Base-by-base conservation (phyloP, 192 early-diverging fungal genomes). In the Paraglomus brasilianum region DNA sequence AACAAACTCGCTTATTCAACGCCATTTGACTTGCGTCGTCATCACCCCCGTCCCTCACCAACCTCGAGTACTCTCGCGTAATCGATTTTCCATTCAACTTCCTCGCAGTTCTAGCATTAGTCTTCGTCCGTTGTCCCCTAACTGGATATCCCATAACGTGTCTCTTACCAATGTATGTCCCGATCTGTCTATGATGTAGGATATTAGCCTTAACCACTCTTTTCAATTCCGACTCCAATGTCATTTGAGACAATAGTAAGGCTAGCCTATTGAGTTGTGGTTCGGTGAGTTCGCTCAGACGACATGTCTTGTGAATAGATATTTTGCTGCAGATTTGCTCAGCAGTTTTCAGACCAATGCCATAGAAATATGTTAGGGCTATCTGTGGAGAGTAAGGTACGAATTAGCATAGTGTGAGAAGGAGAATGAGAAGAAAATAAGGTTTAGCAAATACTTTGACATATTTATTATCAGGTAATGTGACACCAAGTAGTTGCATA, bases 141-240 rank as follows among this genome's bases (percentile, higher is more conserved):
- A 96, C 96, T 2, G 96, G 96, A 72, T 92, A 71, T 10, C 90
- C 86, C 82, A 90, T 87, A 59, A 90, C 88, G 73, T 96, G 94
- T 56, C 94, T 81, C 74, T 84, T 84, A 21, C 96, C 96, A 39
- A 88, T 74, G 72, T 92, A 95, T 22, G 88, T 79, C 59, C 88
- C 89, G 79, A 90, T 87, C 55, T 85, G 74, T 41, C 85, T 83
- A 72, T 89, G 82, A 70, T 89, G 88, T 80, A 83, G 80, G 44
- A 93, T 88, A 52, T 91, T 88, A 61, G 86, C 87, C 13, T 80
- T 70, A 4, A 90, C 80, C 72, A 91, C 70, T 66, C 90, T 80
- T 72, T 86, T 85, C 45, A 94, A 77, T 71, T 92, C 91, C 39
- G 85, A 87, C 59, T 92, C 93, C 30, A 98, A 85, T 39, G 81